phyloP scores from a whole-genome alignment of 495 filamentous ascomycete genomes.

The Talaromyces adpressus region DNA sequence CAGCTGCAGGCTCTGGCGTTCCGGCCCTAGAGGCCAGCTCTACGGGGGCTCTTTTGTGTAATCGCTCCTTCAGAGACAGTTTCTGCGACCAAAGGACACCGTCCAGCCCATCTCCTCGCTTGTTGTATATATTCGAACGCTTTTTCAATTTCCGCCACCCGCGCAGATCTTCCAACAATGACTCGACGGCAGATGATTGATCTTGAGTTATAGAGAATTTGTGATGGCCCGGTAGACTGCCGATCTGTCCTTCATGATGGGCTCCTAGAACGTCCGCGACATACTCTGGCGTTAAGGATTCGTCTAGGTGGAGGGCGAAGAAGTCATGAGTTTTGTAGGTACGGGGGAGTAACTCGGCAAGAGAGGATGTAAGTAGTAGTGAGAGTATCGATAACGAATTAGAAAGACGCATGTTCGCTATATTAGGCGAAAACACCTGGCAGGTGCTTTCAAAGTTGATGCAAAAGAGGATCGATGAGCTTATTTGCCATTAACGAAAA shows the following conservation, averaged over 20 bases:
- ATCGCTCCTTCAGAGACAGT: conserved; percentile 61
- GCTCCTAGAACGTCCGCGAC: conserved; percentile 69
- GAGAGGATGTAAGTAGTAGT: not conserved
- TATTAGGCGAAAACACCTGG: not conserved
- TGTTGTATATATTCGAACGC: conserved; percentile 44
- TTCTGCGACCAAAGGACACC: conserved; percentile 75
- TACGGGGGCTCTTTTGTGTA: conserved; percentile 64
- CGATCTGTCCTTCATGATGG: conserved; percentile 75
- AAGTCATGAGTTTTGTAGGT: conserved; percentile 75
- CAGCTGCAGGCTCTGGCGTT: conserved; percentile 37
- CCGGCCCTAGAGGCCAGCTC: not conserved
- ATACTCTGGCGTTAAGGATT: conserved; percentile 55
- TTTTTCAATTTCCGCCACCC: conserved; percentile 43
- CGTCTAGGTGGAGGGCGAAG: conserved; percentile 78
- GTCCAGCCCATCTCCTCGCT: conserved; percentile 55
- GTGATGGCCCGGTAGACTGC: conserved; percentile 75
- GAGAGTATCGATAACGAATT: not conserved
- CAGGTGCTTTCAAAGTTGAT: not conserved
- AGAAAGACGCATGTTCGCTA: not conserved
- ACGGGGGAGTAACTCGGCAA: conserved; percentile 39
- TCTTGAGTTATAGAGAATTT: conserved; percentile 66
- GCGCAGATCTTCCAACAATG: conserved; percentile 50
- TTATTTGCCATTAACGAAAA: not conserved
- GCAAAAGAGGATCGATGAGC: not conserved
- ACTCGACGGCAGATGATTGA: conserved; percentile 48